Base-by-base conservation (phyloP, 495 filamentous ascomycete genomes). In the Parachaetomium inaequale region DNA sequence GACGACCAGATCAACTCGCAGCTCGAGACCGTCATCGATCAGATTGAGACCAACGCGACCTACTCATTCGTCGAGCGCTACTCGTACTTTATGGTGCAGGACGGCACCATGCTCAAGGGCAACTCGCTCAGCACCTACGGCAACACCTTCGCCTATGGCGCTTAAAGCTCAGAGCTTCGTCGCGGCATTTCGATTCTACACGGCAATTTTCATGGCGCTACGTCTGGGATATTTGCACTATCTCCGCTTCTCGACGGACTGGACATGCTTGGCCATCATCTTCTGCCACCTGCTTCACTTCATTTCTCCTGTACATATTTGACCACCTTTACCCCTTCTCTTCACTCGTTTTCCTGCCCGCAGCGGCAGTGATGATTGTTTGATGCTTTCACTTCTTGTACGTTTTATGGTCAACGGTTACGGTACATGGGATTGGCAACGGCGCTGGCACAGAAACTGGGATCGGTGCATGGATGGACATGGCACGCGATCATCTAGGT, bases 11-110 rank as follows among this genome's bases (percentile, higher is more conserved):
- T 85, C 42, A 75, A 77, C 31, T 60, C 70, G 8, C 91, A 91
- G 80, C 73, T 90, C 59, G 38, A 72, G 45, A 67, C 79, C 7
- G 82, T 88, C 38, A 65, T 90, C 26, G 75, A 84, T 15, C 87
- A 82, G 78, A 69, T 96, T 62, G 92, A 96, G 68, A 70, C 62
- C 55, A 78, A 87, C 64, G n/a, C 75, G 40, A 68, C 64, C 32
- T 78, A 61, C 63, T 59, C 66, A 51, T 84, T 73, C 50, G 85
- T 96, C 51, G 79, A 87, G 71, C 78, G 87, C 34, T 96, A 95
- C 76, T 76, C 88, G 3, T 96, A 92, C 81, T 96, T 93, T 79
- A 87, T 88, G 83, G 86, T 79, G 15, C 63, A 58, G 50, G 68
- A 79, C n/a, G 82, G 80, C 57, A 69, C 69, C 57, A 68, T 89